Base-by-base conservation (phyloP, 1,284 basidiomycete genomes). In the Earliella scabrosa region DNA sequence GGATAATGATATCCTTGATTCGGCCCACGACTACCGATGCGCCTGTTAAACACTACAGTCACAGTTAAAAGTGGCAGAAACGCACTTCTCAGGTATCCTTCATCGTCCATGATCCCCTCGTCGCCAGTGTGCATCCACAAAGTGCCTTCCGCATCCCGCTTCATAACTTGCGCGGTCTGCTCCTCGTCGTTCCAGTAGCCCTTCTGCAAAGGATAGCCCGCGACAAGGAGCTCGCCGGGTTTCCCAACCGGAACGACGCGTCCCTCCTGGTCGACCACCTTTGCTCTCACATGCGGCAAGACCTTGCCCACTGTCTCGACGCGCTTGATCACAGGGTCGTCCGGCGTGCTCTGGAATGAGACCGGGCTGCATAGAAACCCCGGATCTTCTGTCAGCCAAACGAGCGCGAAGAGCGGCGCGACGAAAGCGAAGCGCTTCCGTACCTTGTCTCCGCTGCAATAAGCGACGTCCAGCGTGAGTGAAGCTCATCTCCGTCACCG, bases 111-210 rank as follows among this genome's bases (percentile, higher is more conserved):
- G 35, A 91, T 85, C 1, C 82, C 93, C 65, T 93, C 83, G 70
- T 95, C 93, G 1, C 93, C 92, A 0, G 90, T 92, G 68, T 89
- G 81, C 86, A 95, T 93, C 92, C 91, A 95, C 38, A 88, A 62
- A 2, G 75, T 82, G 34, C 85, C 85, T 7, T 80, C 72, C 47
- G 81, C 78, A 32, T 86, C 81, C 7, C 68, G 72, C 54, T 80
- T 78, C 80, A 90, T 86, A 0, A 81, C 88, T 26, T 74, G 70
- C n/a, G 70, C 71, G 0, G 92, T 93, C 66, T 90, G 88, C 45
- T 82, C 81, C 31, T 82, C 77, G 63, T 95, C 86, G 34, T 82
- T 70, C 92, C 92, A 95, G 69, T 95, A 95, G 49, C 91, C 91
- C 68, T 90, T 88, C 73, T 93, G 92, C 13, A 94, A 70, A 6